Evolutionary conservation across 2,329 filamentous ascomycete species (phyloP).

Genomic region (Plenodomus tracheiphilus): DNA sequence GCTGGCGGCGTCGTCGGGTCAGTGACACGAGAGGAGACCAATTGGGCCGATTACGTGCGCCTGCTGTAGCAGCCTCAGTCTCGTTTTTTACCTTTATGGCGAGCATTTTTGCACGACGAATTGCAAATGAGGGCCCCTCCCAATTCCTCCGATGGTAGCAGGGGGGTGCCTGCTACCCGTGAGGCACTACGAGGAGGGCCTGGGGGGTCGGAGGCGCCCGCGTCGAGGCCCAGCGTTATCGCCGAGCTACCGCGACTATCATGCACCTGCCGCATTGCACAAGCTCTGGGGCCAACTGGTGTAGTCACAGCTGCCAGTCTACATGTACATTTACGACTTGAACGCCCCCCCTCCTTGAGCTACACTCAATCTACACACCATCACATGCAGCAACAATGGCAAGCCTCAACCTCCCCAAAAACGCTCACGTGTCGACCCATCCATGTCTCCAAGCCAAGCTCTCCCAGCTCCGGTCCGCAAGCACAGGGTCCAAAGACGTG

Average conservation of each 20-base stretch:
- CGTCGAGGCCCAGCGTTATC: conserved; percentile 8
- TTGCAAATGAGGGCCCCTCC: neutral
- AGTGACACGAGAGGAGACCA: neutral
- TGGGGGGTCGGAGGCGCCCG: conserved; percentile 14
- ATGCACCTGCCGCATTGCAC: conserved; percentile 15
- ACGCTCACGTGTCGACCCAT: conserved; percentile 77
- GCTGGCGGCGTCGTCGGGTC: neutral
- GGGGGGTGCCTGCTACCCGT: conserved; percentile 1
- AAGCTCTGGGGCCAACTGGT: conserved; percentile 1
- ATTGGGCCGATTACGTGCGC: neutral
- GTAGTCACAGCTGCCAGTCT: no score
- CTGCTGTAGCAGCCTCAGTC: neutral
- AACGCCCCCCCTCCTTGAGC: conserved; percentile 1
- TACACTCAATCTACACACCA: neutral
- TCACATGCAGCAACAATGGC: neutral
- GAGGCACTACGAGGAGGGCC: conserved; percentile 1
- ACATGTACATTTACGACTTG: no score
- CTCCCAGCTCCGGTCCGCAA: conserved; percentile 79
- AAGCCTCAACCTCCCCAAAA: conserved; percentile 49
- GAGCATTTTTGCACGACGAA: neutral
- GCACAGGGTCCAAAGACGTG: conserved; percentile 72
- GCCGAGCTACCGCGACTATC: conserved; percentile 10
- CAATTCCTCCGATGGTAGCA: conserved; percentile 12
- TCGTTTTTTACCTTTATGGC: neutral
- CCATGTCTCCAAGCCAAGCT: conserved; percentile 88